Evolutionary conservation across 352 stramenopile species (phyloP), one percentile per base, ranked within the genome.

Genomic region (Pythium scleroteichum): DNA sequence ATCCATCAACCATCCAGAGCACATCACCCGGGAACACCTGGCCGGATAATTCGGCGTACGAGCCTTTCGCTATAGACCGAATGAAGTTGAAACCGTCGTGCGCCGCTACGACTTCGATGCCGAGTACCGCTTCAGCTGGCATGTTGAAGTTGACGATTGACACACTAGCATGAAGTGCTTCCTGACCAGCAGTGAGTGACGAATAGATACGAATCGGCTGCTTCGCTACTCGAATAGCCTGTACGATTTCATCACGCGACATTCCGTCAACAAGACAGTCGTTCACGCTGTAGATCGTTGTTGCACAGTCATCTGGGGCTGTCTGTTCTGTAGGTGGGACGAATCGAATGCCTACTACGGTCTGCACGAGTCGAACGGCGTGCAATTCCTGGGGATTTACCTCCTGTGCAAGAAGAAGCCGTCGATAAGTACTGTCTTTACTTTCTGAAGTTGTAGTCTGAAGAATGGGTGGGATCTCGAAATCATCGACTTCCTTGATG

Each of bases 11-110:
- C 62, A 79, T 81, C 22, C 82, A 53, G 9, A 93, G 49, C 17
- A 89, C 71, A 62, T 93, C 83, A 17, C 81, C 82, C 0, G 83
- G 81, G 60, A 89, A 81, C 16, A 90, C 68, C 72, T 88, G 83
- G 3, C 71, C 72, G 22, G 63, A 87, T 2, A 90, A 48, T 24
- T 90, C 72, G 0, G 69, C 81, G 46, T 77, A 86, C 52, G 74
- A 73, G 42, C 80, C 14, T n/a, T 59, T 64, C 12, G 41, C 22
- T 19, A 62, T 14, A 4, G 42, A 49, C 20, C 46, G 50, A 17
- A 72, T 59, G 32, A 66, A 72, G 0, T 61, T 33, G 17, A 59
- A 66, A 5, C 63, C 51, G 13, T 55, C 38, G 22, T 64, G 33
- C 3, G 33, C 44, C 19, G 19, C 54, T 35, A 59, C 76, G 4